These are phyloP conservation scores for Globisporangium acanthophoron DNA, from an alignment of 352 stramenopile genomes.

Conservation along the genomic window DNA sequence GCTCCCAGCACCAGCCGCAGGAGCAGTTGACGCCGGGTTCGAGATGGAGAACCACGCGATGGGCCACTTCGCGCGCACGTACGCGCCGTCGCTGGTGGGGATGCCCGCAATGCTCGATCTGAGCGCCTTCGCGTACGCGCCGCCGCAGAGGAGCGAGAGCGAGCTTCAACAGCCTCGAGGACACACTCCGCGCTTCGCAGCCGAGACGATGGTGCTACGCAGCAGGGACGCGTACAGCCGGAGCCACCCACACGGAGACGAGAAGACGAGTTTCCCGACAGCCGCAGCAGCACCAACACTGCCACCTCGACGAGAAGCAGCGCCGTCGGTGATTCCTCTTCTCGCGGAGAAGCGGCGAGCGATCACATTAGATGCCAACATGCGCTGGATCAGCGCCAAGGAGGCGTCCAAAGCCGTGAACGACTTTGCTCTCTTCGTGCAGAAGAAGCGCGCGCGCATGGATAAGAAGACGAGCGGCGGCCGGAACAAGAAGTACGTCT, in stretches of 20 bases:
- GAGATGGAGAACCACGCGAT: constrained; percentile 8
- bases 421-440: constrained; percentile 71
- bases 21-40: neutral
- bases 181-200: neutral
- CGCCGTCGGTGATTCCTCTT: neutral
- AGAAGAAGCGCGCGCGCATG: constrained; percentile 73
- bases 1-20: neutral
- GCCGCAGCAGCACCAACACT: neutral
- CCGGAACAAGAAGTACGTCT: constrained; percentile 86
- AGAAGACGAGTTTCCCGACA: neutral
- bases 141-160: neutral
- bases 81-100: neutral
- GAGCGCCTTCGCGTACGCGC: neutral
- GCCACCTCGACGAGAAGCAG: neutral
- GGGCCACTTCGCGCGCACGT: constrained; percentile 2
- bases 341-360: constrained; percentile 6
- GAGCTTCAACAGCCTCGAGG: neutral
- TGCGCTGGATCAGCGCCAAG: constrained; percentile 78
- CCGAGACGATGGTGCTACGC: neutral
- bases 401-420: constrained; percentile 75
- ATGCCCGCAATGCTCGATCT: constrained; percentile 1
- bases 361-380: constrained; percentile 28
- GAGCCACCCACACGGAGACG: neutral
- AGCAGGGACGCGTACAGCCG: neutral
- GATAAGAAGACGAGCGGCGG: constrained; percentile 79